Conservation (phyloP, 1,139 yeast genomes). For the Suhomyces bokatorum region DNA sequence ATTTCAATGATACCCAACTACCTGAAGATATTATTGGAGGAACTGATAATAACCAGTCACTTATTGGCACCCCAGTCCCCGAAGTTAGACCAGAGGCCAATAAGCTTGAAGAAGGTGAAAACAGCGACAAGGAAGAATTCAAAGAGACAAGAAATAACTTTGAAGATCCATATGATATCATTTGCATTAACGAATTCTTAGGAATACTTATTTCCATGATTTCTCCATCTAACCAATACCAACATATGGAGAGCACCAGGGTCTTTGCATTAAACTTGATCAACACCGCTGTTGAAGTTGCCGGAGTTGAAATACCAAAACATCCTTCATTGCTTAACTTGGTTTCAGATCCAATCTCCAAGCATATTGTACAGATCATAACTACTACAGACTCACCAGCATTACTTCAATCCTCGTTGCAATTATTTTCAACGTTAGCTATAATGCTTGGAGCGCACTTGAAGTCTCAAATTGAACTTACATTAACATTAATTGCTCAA, state of each 20-base stretch:
- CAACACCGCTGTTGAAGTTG: slow-evolving; percentile 77
- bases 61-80: slow-evolving; percentile 14
- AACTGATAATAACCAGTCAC: slow-evolving; percentile 22
- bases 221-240: slow-evolving; percentile 78
- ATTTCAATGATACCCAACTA: slow-evolving; percentile 35
- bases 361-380: slow-evolving; percentile 76
- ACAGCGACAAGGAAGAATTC: background rate
- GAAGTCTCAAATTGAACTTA: slow-evolving; percentile 67
- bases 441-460: slow-evolving; percentile 58
- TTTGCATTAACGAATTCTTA: slow-evolving; percentile 66
- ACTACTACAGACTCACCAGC: slow-evolving; percentile 69
- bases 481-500: slow-evolving; percentile 58
- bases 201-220: slow-evolving; percentile 80
- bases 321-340: slow-evolving; percentile 69
- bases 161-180: slow-evolving; percentile 61
- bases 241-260: slow-evolving; percentile 84
- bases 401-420: slow-evolving; percentile 72
- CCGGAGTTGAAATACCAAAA: slow-evolving; percentile 65
- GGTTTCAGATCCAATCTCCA: slow-evolving; percentile 77
- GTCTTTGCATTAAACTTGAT: slow-evolving; percentile 78
- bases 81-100: slow-evolving; percentile 9
- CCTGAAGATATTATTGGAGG: slow-evolving; percentile 48
- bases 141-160: background rate
- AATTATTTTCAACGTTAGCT: slow-evolving; percentile 68
- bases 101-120: slow-evolving; percentile 4